These are phyloP conservation scores for Epichloe sp. DNA, from an alignment of 2,329 filamentous ascomycete species.

Conservation along the genomic window DNA sequence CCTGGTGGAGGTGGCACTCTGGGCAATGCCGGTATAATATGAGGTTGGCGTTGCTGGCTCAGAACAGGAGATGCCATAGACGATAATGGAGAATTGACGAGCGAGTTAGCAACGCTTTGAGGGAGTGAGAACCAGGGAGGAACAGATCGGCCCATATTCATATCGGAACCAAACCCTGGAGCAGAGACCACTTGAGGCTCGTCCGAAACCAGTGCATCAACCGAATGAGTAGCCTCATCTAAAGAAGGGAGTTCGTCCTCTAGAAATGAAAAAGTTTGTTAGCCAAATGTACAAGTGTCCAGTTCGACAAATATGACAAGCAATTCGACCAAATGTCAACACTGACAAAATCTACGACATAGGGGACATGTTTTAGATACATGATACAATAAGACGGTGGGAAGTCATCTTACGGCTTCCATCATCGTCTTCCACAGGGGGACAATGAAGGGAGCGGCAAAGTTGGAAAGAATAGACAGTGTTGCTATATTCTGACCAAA, in stretches of 20 bases:
- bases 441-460: conserved; percentile 22
- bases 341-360: conserved; percentile 4
- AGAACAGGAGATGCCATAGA: conserved; percentile 11
- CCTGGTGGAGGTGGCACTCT: conserved; percentile 14
- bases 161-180: background rate
- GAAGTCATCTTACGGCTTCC: conserved; percentile 40
- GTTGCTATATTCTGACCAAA: conserved; percentile 30
- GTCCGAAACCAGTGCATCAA: conserved; percentile 58
- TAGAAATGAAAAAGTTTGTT: conserved; percentile 32
- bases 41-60: conserved; percentile 9
- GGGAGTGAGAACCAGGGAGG: conserved; percentile 19
- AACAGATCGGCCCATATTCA: conserved; percentile 12
- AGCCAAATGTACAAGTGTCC: conserved; percentile 13
- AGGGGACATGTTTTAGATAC: conserved; percentile 6
- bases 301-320: conserved; percentile 17
- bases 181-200: conserved; percentile 17
- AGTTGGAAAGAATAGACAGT: conserved; percentile 24
- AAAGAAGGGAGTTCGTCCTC: conserved; percentile 50
- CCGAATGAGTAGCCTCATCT: conserved; percentile 48
- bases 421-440: conserved; percentile 49
- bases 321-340: conserved; percentile 11
- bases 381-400: conserved; percentile 6
- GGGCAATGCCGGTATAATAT: conserved; percentile 14
- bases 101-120: conserved; percentile 2
- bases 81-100: conserved; percentile 2